Evolutionary conservation across 345 rosid species (phyloP), one percentile per base, ranked within the genome.

Genomic region (Brassica nigra): DNA sequence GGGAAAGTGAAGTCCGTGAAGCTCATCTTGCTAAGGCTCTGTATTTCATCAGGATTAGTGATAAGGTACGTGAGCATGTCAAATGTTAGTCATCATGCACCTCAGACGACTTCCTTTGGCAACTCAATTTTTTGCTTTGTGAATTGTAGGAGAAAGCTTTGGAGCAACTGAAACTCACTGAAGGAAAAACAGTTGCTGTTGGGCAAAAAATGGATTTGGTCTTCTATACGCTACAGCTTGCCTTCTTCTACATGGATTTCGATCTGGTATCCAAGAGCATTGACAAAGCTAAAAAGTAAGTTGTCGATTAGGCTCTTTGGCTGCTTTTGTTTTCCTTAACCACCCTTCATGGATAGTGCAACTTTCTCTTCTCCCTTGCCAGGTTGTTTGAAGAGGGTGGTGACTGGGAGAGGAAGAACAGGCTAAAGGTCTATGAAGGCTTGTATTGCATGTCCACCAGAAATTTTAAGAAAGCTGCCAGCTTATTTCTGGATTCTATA

Each of bases 351-450:
- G 14, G 58, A 23, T 23, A n/a, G n/a, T n/a, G n/a, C n/a, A 14
- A 59, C 55, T 57, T 54, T 71, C 36, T 34, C 36, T 34, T 28
- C 18, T 66, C 44, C 70, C 55, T 52, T 80, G 78, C 37, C 84
- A 96, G 99, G 78, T 89, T 96, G 88, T 96, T 96, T 86, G 99
- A 96, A 85, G 99, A 91, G 85, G 99, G 99, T 82, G 99, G 98
- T 83, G 99, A 96, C 71, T 96, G 99, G 99, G 99, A 96, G 82
- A 91, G 93, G 89, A 96, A 96, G 89, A 96, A 96, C 78, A 87
- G 97, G 44, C 84, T 96, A 78, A 96, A 96, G 88, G 99, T 93
- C 68, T 96, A 96, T 14, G 98, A 93, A 85, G 99, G 99, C 82
- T 75, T 96, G 84, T 89, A 86, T 68, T 92, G 92, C 92, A 88